Conservation (phyloP, 208 protist genomes). For the Blastocrithidia nonstop region DNA sequence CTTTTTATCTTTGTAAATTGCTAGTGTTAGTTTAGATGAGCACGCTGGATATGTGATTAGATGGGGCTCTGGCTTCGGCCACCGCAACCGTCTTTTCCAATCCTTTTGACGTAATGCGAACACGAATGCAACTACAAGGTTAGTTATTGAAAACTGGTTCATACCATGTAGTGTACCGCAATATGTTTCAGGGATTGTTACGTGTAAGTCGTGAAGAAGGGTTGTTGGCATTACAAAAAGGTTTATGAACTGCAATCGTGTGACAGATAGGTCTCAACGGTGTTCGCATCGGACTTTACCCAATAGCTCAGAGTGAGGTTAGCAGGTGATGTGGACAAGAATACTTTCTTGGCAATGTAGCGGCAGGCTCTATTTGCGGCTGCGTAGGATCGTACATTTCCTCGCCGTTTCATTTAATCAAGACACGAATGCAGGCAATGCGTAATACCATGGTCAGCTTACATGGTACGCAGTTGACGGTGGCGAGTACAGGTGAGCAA, state of each 20-base stretch:
- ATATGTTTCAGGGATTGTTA: constrained; percentile 27
- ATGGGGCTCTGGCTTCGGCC: constrained; percentile 26
- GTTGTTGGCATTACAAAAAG: constrained; percentile 33
- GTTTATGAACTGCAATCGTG: constrained; percentile 16
- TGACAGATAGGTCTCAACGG: constrained; percentile 54
- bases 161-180: constrained; percentile 33
- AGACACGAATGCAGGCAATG: constrained; percentile 56
- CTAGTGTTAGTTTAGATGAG: too few relatives aligned
- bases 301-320: constrained; percentile 15
- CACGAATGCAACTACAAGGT: constrained; percentile 55
- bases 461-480: constrained; percentile 7
- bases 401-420: constrained; percentile 46
- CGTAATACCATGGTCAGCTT: constrained; percentile 11
- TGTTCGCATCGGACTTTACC: constrained; percentile 44
- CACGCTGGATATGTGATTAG: constrained; percentile 25
- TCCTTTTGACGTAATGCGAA: constrained; percentile 62
- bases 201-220: constrained; percentile 27
- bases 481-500: constrained; percentile 22
- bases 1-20: too few relatives aligned
- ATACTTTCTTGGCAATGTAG: constrained; percentile 6
- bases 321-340: constrained; percentile 2
- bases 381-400: constrained; percentile 21
- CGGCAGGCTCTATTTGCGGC: constrained; percentile 16
- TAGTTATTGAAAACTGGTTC: constrained; percentile 22
- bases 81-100: constrained; percentile 39